phyloP scores from a whole-genome alignment of 148 eudicot genomes.

The Camellia sinensis region DNA sequence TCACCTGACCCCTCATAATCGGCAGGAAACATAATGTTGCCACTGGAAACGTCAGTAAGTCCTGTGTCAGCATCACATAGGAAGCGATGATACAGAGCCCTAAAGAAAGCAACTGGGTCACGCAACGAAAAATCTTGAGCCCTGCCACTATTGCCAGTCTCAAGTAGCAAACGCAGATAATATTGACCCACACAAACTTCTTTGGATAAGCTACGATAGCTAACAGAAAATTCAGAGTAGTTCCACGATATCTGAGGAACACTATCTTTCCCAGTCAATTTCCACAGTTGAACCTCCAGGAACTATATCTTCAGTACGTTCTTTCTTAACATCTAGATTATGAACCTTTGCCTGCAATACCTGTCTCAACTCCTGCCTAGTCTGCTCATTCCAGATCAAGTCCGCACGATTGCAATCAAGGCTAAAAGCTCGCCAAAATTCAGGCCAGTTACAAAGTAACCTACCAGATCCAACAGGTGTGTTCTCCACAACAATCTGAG shows the following conservation, averaged over 20 bases:
- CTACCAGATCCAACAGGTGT: constrained; percentile 94
- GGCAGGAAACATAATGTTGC: too few relatives aligned
- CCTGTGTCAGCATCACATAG: constrained; percentile 95
- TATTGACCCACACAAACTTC: constrained; percentile 99
- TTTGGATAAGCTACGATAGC: constrained; percentile 87
- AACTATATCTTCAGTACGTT: constrained; percentile 89
- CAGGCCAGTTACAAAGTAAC: constrained; percentile 93
- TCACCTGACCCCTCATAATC: too few relatives aligned
- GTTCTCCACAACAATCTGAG: constrained; percentile 90
- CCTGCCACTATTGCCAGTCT: constrained; percentile 74
- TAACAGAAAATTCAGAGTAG: constrained; percentile 83
- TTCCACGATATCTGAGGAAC: constrained; percentile 96
- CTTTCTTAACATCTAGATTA: constrained; percentile 89
- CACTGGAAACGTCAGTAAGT: too few relatives aligned
- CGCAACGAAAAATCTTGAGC: constrained; percentile 97
- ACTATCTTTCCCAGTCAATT: constrained; percentile 49
- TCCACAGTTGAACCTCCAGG: constrained; percentile 58
- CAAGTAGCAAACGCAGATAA: constrained; percentile 92
- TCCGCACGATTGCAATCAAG: constrained; percentile 98
- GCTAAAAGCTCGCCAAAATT: constrained; percentile 97
- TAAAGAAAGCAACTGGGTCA: constrained; percentile 91
- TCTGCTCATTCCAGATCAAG: constrained; percentile 97
- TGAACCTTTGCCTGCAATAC: constrained; percentile 94
- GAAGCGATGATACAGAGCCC: constrained; percentile 95
- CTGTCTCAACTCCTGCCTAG: constrained; percentile 88